These are phyloP conservation scores for Cicer arietinum DNA, from an alignment of 306 rosid species.

Conservation along the genomic window DNA sequence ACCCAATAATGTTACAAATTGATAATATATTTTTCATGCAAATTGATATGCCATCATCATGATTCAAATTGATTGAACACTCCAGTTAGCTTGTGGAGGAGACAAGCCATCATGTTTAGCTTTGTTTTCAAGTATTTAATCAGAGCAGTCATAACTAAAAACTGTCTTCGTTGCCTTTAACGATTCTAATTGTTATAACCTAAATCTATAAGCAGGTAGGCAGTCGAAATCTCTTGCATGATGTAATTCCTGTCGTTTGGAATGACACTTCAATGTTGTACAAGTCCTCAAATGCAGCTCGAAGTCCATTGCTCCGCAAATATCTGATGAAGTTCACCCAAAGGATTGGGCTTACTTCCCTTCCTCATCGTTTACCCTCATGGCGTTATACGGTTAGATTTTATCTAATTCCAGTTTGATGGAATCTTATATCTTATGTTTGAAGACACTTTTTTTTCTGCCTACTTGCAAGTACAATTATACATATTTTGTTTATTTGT, in stretches of 20 bases:
- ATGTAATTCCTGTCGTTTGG: conserved; percentile 79
- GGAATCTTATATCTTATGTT: conserved; percentile 29
- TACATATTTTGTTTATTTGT: conserved; percentile 33
- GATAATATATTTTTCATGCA: conserved; percentile 5
- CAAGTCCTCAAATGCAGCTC: conserved; percentile 76
- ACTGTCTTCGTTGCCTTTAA: conserved; percentile 17
- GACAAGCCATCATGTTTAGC: conserved; percentile 30
- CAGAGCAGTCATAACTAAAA: conserved; percentile 7
- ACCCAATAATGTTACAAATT: conserved; percentile 10
- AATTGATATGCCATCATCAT: conserved; percentile 32
- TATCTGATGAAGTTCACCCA: conserved; percentile 88
- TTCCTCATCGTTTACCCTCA: conserved; percentile 78
- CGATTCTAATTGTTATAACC: conserved; percentile 48
- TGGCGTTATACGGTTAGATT: conserved; percentile 87
- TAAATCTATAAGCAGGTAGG: conserved; percentile 75
- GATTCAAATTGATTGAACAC: not conserved
- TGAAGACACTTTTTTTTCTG: conserved; percentile 26
- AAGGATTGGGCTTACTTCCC: conserved; percentile 81
- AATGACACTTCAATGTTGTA: conserved; percentile 67
- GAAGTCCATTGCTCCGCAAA: conserved; percentile 85
- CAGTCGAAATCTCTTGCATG: conserved; percentile 75
- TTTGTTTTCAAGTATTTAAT: not conserved
- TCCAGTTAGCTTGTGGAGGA: conserved; percentile 13
- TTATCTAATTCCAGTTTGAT: conserved; percentile 26
- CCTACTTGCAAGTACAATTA: conserved; percentile 26